These are phyloP conservation scores for Paecilomyces variotii DNA, from an alignment of 2,329 filamentous ascomycete species.

Conservation along the genomic window DNA sequence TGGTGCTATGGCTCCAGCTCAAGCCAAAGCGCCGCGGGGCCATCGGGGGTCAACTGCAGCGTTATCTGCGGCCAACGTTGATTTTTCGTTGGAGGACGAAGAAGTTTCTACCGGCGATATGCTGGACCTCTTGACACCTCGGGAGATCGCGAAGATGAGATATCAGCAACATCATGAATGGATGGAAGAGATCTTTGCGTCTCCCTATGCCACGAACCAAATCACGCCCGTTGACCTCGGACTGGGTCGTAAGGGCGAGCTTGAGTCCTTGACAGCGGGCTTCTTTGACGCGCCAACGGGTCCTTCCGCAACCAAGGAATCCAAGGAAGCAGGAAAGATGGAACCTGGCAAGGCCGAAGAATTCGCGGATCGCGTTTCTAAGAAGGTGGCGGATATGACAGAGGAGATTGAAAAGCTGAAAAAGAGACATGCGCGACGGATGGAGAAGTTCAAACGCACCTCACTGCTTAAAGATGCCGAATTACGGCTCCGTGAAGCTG, in stretches of 20 bases:
- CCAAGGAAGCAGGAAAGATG: conserved; percentile 44
- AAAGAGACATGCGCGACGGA: conserved; percentile 63
- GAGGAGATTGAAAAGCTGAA: conserved; percentile 81
- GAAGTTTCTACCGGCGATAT: conserved; percentile 80
- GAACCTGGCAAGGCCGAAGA: conserved; percentile 71
- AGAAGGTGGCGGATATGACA: conserved; percentile 64
- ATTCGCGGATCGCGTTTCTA: conserved; percentile 69
- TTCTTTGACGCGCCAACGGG: conserved; percentile 61
- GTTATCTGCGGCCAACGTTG: conserved; percentile 30
- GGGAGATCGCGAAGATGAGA: conserved; percentile 77
- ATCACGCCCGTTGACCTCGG: conserved; percentile 84
- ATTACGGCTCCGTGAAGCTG: conserved; percentile 61
- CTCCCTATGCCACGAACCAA: conserved; percentile 75
- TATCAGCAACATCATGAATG: conserved; percentile 96
- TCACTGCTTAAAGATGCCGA: conserved; percentile 67
- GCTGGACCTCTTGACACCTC: conserved; percentile 80
- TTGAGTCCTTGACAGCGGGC: conserved; percentile 72
- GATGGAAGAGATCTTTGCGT: conserved; percentile 96
- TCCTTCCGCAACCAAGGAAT: conserved; percentile 18
- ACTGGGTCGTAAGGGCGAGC: conserved; percentile 72
- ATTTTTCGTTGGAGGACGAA: conserved; percentile 67
- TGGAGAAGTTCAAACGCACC: conserved; percentile 66
- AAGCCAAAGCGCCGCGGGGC: conserved; percentile 34
- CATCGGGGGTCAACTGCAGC: conserved; percentile 34
- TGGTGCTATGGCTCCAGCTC: conserved; percentile 14